Conservation (phyloP, 2,329 filamentous ascomycete species). For the Juglanconis sp. region DNA sequence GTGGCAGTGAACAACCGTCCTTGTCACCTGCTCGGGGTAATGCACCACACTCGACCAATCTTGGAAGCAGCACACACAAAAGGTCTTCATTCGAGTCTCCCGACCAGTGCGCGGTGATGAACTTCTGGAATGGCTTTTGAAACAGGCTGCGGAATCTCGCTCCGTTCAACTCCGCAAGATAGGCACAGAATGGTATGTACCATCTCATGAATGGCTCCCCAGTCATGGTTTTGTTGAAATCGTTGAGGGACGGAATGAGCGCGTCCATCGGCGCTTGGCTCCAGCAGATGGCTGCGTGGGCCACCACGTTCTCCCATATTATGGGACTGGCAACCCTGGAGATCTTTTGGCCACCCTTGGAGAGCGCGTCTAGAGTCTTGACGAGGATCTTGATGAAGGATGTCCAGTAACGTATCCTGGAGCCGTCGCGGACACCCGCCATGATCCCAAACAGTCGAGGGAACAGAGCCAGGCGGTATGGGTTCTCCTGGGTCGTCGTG, state of each 20-base stretch:
- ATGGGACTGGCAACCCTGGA: slow-evolving; percentile 34
- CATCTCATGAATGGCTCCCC: slow-evolving; percentile 63
- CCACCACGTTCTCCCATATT: slow-evolving; percentile 58
- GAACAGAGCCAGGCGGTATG: slow-evolving; percentile 45
- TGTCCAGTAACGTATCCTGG: slow-evolving; percentile 70
- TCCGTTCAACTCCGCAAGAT: slow-evolving; percentile 70
- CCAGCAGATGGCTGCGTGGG: slow-evolving; percentile 63
- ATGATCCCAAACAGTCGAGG: slow-evolving; percentile 64
- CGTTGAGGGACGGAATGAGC: slow-evolving; percentile 65
- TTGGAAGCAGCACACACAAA: slow-evolving; percentile 65
- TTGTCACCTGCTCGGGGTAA: slow-evolving; percentile 52
- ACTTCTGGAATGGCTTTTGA: slow-evolving; percentile 79
- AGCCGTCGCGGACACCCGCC: slow-evolving; percentile 78
- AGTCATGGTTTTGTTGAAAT: slow-evolving; percentile 63
- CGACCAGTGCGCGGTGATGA: slow-evolving; percentile 72
- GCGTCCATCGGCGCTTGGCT: slow-evolving; percentile 76
- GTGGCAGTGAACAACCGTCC: slow-evolving; percentile 55
- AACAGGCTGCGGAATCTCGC: slow-evolving; percentile 77
- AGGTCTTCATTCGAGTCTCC: slow-evolving; percentile 62
- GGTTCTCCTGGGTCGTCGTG: slow-evolving; percentile 27
- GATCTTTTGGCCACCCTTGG: slow-evolving; percentile 35
- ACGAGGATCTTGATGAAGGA: slow-evolving; percentile 56
- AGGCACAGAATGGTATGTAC: slow-evolving; percentile 83
- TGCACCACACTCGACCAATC: slow-evolving; percentile 54
- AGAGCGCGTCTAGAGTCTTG: slow-evolving; percentile 47